Conservation (phyloP, 768 basidiomycete genomes). For the Austroboletus festivus region DNA sequence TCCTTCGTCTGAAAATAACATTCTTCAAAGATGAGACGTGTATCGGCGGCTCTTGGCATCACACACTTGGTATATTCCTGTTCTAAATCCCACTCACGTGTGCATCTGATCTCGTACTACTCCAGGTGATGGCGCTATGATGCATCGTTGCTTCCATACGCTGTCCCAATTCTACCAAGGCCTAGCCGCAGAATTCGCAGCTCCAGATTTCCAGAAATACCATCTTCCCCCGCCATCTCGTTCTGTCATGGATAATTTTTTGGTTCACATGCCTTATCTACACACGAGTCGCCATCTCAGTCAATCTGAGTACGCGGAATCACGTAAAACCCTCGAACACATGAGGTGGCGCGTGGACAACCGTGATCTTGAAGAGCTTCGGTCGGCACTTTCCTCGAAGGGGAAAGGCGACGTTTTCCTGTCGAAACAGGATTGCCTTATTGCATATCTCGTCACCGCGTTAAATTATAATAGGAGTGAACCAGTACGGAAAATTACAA, state of each 20-base stretch:
- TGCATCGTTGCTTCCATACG: constrained; percentile 23
- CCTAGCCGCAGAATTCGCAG: not conserved
- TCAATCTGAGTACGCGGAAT: constrained; percentile 12
- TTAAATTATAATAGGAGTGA: constrained; percentile 13
- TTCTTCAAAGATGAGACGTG: constrained; percentile 17
- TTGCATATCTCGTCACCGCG: constrained; percentile 22
- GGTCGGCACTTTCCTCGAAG: not conserved
- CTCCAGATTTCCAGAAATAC: constrained; percentile 22
- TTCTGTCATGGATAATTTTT: constrained; percentile 11
- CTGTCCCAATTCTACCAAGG: constrained; percentile 28
- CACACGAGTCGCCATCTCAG: constrained; percentile 3
- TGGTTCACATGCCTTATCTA: constrained; percentile 20
- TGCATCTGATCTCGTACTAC: not conserved
- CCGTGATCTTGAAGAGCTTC: constrained; percentile 7
- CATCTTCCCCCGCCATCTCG: constrained; percentile 7
- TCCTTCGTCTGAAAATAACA: constrained; percentile 23
- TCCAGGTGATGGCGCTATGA: constrained; percentile 21
- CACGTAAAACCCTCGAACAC: not conserved
- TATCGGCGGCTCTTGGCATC: constrained; percentile 30
- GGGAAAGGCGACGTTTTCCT: not conserved
- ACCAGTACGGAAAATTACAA: constrained; percentile 19
- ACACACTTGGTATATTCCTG: constrained; percentile 26
- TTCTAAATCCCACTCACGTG: not conserved
- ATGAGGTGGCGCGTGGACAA: constrained; percentile 7
- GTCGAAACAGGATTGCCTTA: constrained; percentile 30